A percentile compares a stretch with the other conserved stretches of the same genome.
phyloP scores from a whole-genome alignment of 345 rosid species.

The Melaleuca alternifolia region DNA sequence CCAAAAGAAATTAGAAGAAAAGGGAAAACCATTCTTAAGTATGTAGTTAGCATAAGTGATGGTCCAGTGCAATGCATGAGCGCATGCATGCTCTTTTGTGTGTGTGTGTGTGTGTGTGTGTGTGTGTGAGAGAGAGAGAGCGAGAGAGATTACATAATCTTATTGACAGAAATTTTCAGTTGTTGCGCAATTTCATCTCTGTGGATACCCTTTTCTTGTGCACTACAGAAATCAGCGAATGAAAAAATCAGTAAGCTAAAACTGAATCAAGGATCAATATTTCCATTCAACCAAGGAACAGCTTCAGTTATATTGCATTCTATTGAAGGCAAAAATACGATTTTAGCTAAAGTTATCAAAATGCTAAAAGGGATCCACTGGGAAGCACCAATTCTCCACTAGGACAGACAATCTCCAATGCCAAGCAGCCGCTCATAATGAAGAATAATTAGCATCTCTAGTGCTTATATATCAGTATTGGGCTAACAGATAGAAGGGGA shows the following conservation, averaged over 20 bases:
- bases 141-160: conserved; percentile 53
- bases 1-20: background rate
- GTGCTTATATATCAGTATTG: background rate
- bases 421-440: background rate
- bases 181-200: conserved; percentile 62
- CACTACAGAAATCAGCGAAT: conserved; percentile 28
- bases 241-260: background rate
- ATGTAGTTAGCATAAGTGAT: background rate
- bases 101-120: background rate
- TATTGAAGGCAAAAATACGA: background rate
- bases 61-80: background rate
- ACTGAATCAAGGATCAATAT: background rate
- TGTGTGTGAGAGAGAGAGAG: background rate
- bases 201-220: conserved; percentile 69
- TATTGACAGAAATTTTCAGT: conserved; percentile 64
- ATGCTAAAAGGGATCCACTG: background rate
- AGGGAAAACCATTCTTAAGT: background rate
- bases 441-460: background rate
- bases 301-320: background rate
- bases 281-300: background rate
- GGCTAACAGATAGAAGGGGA: background rate
- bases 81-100: background rate
- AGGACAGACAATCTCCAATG: background rate
- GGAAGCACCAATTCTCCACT: background rate
- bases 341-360: background rate